Conservation (phyloP, 2,329 filamentous ascomycete genomes). For the Septoria linicola region DNA sequence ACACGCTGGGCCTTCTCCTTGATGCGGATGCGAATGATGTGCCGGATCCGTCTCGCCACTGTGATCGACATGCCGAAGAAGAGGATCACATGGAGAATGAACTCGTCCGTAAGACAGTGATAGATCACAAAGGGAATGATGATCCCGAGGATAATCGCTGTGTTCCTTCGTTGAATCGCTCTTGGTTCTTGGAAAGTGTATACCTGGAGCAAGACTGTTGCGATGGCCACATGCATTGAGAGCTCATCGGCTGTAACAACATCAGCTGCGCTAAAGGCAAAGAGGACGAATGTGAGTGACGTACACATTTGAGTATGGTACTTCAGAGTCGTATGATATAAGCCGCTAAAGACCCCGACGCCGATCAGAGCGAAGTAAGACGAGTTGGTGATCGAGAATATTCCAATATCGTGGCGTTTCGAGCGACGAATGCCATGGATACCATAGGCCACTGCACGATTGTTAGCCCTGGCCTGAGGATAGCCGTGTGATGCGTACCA, state of each 20-base stretch:
- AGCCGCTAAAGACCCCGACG: conserved; percentile 29
- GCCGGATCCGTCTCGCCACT: conserved; percentile 21
- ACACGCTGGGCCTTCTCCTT: conserved; percentile 22
- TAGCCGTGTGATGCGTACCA: conserved; percentile 14
- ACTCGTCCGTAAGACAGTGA: conserved; percentile 35
- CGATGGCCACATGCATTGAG: conserved; percentile 34
- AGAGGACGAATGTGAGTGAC: not conserved
- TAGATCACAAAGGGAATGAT: conserved; percentile 32
- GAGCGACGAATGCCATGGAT: conserved; percentile 30
- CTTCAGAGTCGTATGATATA: conserved; percentile 31
- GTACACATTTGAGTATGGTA: conserved; percentile 33
- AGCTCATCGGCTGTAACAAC: conserved; percentile 24
- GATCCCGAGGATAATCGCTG: conserved; percentile 28
- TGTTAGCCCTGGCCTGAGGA: not conserved
- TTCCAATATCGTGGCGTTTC: conserved; percentile 25
- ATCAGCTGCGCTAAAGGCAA: not conserved
- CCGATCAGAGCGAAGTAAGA: conserved; percentile 32
- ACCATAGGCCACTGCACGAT: conserved; percentile 27
- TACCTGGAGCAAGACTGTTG: conserved; percentile 27
- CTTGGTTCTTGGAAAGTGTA: conserved; percentile 30
- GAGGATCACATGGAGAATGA: conserved; percentile 29
- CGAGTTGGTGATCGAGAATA: conserved; percentile 27
- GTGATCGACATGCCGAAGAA: conserved; percentile 31
- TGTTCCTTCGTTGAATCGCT: conserved; percentile 25
- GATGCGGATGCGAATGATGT: conserved; percentile 25